These are phyloP conservation scores for Vararia minispora DNA, from an alignment of 768 basidiomycete species.

Conservation along the genomic window DNA sequence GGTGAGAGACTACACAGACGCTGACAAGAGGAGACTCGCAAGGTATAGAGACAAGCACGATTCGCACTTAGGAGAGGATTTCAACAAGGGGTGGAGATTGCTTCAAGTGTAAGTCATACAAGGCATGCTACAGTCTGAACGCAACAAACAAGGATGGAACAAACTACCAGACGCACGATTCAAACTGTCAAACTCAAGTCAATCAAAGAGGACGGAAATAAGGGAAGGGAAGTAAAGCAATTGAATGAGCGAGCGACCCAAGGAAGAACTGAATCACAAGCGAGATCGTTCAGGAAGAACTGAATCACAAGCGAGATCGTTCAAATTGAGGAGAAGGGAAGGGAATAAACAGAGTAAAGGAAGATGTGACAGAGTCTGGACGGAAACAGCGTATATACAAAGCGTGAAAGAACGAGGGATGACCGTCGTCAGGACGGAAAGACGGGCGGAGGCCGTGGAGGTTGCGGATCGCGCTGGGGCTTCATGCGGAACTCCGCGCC, in stretches of 20 bases:
- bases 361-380: slow-evolving; percentile 13
- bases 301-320: slow-evolving; percentile 5
- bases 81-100: slow-evolving; percentile 14
- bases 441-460: slow-evolving; percentile 25
- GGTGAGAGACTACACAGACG: too few relatives aligned
- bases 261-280: slow-evolving; percentile 10
- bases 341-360: slow-evolving; percentile 4
- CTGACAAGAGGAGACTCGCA: too few relatives aligned
- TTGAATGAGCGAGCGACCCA: slow-evolving; percentile 12
- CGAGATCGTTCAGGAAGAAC: slow-evolving; percentile 6
- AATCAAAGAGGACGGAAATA: slow-evolving; percentile 14
- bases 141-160: slow-evolving; percentile 16
- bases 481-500: slow-evolving; percentile 71
- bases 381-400: slow-evolving; percentile 9
- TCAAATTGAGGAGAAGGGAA: slow-evolving; percentile 3
- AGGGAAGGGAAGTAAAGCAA: slow-evolving; percentile 4
- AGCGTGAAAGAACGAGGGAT: slow-evolving; percentile 14
- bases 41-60: slow-evolving; percentile 5
- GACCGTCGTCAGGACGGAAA: slow-evolving; percentile 29
- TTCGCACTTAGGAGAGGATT: slow-evolving; percentile 2
- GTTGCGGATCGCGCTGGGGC: slow-evolving; percentile 42
- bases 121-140: slow-evolving; percentile 30
- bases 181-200: slow-evolving; percentile 15
- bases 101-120: slow-evolving; percentile 26
- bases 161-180: too few relatives aligned